Base-by-base conservation (phyloP, 148 eudicot species). In the Silene uniflora region DNA sequence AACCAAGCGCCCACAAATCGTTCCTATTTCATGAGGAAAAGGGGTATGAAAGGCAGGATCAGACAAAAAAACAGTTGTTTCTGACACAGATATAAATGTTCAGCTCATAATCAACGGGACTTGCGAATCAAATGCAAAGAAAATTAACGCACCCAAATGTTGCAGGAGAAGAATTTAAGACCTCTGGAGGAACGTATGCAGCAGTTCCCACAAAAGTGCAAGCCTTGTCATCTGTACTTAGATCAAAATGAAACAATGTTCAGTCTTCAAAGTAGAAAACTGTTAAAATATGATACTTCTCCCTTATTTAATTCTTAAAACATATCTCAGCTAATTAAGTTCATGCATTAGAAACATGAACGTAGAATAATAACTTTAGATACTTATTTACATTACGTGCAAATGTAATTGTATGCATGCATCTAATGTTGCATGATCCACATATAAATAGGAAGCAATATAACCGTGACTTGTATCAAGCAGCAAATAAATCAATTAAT, bases 171-270 rank as follows among this genome's bases (percentile, higher is more conserved):
- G 96, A 92, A 84, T 95, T 92, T 71, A 95, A 80, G 81, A 95
- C 98, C 83, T 95, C 99, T 21, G 99, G 99, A 74, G 99, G 99
- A 27, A 92, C 99, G 84, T 92, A 95, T 67, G 99, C 99, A 58
- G 99, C 99, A 27, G 99, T 95, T 72, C 99, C 99, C 74, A 95
- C 99, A 88, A 95, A 95, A 80, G 99, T 91, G 80, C 98, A 95
- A 54, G 98, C 98, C 84, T 95, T 92, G 70, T 95, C 98, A 81
- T 95, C 99, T 95, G 90, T 13, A 78, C 14, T 75, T 55, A 52
- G 21, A 49, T 67, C 10, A 70, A 68, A 73, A 25, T 11, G 55
- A 35, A 42, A 81, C 32, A 71, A 64, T 24, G 13, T 4, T 68
- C 9, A 81, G 55, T 22, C 22, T 35, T 72, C 21, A 13, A 56